Evolutionary conservation across 202 grass and related monocot species (phyloP).

Genomic region (Schoenoplectus triqueter): DNA sequence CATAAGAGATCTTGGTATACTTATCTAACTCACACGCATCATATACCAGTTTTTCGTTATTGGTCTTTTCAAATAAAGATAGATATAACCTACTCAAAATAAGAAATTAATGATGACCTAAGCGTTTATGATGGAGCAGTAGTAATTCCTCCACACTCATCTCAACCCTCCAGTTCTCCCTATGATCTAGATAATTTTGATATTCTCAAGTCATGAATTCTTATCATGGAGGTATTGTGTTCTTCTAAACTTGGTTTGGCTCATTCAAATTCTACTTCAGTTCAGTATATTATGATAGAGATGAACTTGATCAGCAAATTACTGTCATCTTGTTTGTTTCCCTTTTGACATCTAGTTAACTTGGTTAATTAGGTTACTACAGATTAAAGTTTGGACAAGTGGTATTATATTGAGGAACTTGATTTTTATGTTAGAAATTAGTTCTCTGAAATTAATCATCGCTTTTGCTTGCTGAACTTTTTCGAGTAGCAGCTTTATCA

Average conservation of each 20-base stretch:
- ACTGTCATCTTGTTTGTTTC: not conserved
- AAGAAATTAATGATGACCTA: too few relatives aligned
- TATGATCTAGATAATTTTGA: conserved; percentile 81
- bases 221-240: conserved; percentile 64
- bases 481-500: not conserved
- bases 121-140: too few relatives aligned
- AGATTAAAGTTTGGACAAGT: conserved; percentile 63
- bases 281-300: conserved; percentile 22
- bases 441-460: not conserved
- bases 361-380: conserved; percentile 52
- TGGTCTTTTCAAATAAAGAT: too few relatives aligned
- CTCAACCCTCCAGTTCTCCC: too few relatives aligned
- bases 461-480: not conserved
- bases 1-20: too few relatives aligned
- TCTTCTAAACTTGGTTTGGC: conserved; percentile 8
- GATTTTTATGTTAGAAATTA: not conserved
- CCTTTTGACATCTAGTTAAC: conserved; percentile 36
- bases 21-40: too few relatives aligned
- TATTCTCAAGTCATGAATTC: conserved; percentile 60
- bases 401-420: conserved; percentile 29
- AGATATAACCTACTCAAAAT: too few relatives aligned
- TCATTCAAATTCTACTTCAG: not conserved
- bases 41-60: too few relatives aligned
- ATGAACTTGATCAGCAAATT: not conserved
- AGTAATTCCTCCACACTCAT: too few relatives aligned